Percentiles rank a stretch among this genome's conserved stretches.
Evolutionary conservation across 495 filamentous ascomycete genomes (phyloP).

Genomic region (Podospora conica): DNA sequence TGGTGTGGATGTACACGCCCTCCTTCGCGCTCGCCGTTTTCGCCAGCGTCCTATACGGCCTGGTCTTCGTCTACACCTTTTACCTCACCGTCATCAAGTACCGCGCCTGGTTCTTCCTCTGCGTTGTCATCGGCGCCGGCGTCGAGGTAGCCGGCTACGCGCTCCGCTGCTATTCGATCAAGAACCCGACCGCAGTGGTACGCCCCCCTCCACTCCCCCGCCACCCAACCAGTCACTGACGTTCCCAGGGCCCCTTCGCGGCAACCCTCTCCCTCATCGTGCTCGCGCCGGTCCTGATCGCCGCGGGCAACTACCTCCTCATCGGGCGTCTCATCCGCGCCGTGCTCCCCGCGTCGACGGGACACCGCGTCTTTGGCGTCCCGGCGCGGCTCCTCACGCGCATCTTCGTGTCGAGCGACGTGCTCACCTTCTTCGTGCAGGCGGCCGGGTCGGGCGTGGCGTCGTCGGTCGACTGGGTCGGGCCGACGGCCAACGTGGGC

Average conservation of each 20-base stretch:
- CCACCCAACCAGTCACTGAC: not conserved
- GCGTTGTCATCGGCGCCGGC: conserved; percentile 25
- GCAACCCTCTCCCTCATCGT: conserved; percentile 49
- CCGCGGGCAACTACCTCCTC: conserved; percentile 42
- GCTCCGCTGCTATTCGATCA: conserved; percentile 31
- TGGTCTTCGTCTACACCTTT: conserved; percentile 19
- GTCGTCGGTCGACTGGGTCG: conserved; percentile 25
- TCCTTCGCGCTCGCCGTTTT: conserved; percentile 25
- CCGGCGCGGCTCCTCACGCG: conserved; percentile 38
- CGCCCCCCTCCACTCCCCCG: conserved; percentile 22
- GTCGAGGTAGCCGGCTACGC: conserved; percentile 44
- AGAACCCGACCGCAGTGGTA: conserved; percentile 19
- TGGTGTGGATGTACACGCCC: conserved; percentile 28
- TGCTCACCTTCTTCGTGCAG: conserved; percentile 38
- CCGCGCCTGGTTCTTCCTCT: conserved; percentile 28
- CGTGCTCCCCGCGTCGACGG: conserved; percentile 20
- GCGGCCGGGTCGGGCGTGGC: conserved; percentile 22
- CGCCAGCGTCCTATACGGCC: conserved; percentile 22
- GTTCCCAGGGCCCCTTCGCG: conserved; percentile 45
- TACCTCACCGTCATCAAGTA: conserved; percentile 28
- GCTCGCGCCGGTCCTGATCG: conserved; percentile 44
- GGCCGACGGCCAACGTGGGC: conserved; percentile 25
- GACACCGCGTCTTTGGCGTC: conserved; percentile 14
- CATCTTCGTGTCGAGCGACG: conserved; percentile 34
- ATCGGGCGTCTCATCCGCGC: conserved; percentile 43